These are phyloP conservation scores for Diaporthe destruens DNA, from an alignment of 2,329 filamentous ascomycete species.

Conservation along the genomic window DNA sequence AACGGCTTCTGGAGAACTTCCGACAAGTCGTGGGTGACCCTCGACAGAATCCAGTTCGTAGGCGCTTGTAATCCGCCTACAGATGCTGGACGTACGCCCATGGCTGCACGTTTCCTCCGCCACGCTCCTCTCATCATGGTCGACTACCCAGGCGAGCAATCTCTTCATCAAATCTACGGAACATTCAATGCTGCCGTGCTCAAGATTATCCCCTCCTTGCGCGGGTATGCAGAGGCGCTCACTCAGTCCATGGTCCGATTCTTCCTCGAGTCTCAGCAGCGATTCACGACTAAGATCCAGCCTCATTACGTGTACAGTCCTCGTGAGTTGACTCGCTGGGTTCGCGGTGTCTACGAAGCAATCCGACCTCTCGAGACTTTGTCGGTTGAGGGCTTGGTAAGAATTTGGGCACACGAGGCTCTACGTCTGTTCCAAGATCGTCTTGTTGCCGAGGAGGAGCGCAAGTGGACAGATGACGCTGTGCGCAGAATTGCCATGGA, in stretches of 20 bases:
- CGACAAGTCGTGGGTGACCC: slow-evolving; percentile 97
- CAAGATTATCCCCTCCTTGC: slow-evolving; percentile 95
- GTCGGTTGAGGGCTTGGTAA: slow-evolving; percentile 88
- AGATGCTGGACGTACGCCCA: slow-evolving; percentile 93
- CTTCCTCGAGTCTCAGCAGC: slow-evolving; percentile 92
- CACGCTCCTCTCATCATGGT: slow-evolving; percentile 99
- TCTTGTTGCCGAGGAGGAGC: slow-evolving; percentile 92
- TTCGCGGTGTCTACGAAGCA: slow-evolving; percentile 96
- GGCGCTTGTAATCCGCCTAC: slow-evolving; percentile 98
- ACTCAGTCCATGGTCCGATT: slow-evolving; percentile 98
- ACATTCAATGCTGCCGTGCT: slow-evolving; percentile 97
- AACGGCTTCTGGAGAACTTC: slow-evolving; percentile 99
- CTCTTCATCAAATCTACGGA: slow-evolving; percentile 96
- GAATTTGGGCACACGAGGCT: slow-evolving; percentile 98
- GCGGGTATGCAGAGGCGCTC: slow-evolving; percentile 92
- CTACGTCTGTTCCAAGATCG: slow-evolving; percentile 97
- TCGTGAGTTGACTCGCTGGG: slow-evolving; percentile 97
- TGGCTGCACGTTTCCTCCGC: slow-evolving; percentile 92
- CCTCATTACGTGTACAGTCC: slow-evolving; percentile 99
- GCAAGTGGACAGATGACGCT: slow-evolving; percentile 92
- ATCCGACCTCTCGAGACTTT: slow-evolving; percentile 92
- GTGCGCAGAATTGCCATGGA: slow-evolving; percentile 89
- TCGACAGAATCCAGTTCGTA: slow-evolving; percentile 98
- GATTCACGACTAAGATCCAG: slow-evolving; percentile 96
- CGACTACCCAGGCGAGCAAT: slow-evolving; percentile 96